These are phyloP conservation scores for Penicillium mononematosum DNA, from an alignment of 495 filamentous ascomycete genomes.

Conservation along the genomic window DNA sequence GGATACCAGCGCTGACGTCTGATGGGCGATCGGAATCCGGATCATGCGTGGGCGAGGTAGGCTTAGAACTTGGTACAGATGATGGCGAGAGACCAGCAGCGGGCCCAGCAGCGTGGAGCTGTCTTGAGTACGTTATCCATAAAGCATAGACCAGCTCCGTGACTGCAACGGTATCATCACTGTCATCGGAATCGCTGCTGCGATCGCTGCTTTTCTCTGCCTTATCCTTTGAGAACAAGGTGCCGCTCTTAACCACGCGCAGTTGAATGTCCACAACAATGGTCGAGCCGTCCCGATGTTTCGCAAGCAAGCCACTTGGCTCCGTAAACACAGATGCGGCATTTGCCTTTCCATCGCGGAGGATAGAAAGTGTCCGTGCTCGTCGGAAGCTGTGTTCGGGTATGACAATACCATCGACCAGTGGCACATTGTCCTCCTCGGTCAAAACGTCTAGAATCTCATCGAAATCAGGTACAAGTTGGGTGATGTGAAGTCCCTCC, in stretches of 20 bases:
- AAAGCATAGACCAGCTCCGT: constrained; percentile 89
- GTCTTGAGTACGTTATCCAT: constrained; percentile 95
- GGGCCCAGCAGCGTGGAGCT: constrained; percentile 73
- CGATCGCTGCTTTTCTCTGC: constrained; percentile 37
- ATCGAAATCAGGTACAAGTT: constrained; percentile 85
- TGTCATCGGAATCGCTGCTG: constrained; percentile 37
- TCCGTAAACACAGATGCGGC: constrained; percentile 74
- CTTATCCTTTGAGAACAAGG: constrained; percentile 43
- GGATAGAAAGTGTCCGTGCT: constrained; percentile 75
- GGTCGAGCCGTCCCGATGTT: constrained; percentile 84
- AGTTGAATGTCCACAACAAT: constrained; percentile 93
- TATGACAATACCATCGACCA: constrained; percentile 93
- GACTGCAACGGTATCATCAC: constrained; percentile 44
- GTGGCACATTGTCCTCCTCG: constrained; percentile 77
- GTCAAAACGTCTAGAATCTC: constrained; percentile 74
- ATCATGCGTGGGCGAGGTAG: constrained; percentile 19
- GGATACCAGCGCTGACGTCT: neutral
- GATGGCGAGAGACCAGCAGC: constrained; percentile 49
- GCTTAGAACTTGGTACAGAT: constrained; percentile 20
- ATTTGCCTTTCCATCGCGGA: constrained; percentile 72
- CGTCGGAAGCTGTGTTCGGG: constrained; percentile 94
- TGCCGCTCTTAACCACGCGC: constrained; percentile 89
- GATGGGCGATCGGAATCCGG: constrained; percentile 9
- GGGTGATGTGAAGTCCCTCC: constrained; percentile 72
- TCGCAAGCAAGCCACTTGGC: constrained; percentile 78